Evolutionary conservation across 2,329 filamentous ascomycete species (phyloP), one percentile per base, ranked within the genome.

Genomic region (Ceratocystis harringtonii): DNA sequence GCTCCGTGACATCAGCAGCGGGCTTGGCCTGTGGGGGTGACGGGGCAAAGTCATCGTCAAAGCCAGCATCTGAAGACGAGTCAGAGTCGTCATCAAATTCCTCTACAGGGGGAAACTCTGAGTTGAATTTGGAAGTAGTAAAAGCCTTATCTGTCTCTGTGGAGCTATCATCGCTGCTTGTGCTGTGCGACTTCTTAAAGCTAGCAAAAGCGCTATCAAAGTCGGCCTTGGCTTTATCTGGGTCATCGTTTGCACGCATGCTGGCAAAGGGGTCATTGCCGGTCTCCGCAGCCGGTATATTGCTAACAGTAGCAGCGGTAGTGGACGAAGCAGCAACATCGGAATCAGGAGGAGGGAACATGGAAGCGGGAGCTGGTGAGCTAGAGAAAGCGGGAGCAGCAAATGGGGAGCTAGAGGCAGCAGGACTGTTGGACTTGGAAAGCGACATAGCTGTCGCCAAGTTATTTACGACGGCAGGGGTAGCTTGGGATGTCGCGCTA

Each of bases 91-190:
- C 87, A 68, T 89, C 87, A 66, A 96, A 77, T 73, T 92, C 90
- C n/a, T 87, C 86, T 68, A 97, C 96, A 0, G 92, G 94, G 41
- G 94, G 94, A 72, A 97, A 97, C 73, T 97, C 94, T 25, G 84
- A 81, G 71, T 85, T 81, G 70, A 89, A 88, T 65, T 75, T 78
- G 2, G 81, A 73, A 1, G 76, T 72, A n/a, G 74, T 72, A 15
- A 78, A 77, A 19, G 75, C 74, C 5, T 72, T 68, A 4, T 74
- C 69, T 67, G 78, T 79, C 19, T 65, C 64, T 10, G 61, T 57
- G 36, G 66, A 50, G 3, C 52, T 52, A 22, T 30, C 61, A 17
- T 36, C 50, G 64, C 77, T 77, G 68, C 78, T 79, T 62, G 73
- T 75, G 70, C 81, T 82, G 70, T 79, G 80, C 61, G 79, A 76